Evolutionary conservation across 331 rosid species (phyloP).

Genomic region (Arachis monticola): DNA sequence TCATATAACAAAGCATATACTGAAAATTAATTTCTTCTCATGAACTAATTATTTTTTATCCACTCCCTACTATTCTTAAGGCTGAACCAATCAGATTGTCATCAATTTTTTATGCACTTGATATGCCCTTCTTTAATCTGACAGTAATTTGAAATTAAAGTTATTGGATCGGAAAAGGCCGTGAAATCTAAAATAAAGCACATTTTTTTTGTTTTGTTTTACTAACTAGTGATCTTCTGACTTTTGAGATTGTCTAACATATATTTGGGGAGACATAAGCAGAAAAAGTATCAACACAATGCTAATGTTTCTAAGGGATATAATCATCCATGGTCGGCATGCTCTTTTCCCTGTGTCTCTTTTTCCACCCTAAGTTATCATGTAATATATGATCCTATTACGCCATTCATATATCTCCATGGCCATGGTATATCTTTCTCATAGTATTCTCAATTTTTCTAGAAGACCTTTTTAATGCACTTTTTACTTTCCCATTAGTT

Average conservation of each 20-base stretch:
- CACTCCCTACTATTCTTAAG: constrained; percentile 34
- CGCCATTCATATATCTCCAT: constrained; percentile 28
- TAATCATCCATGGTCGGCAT: constrained; percentile 30
- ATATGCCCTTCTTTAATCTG: constrained; percentile 8
- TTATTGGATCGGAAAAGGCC: constrained; percentile 1
- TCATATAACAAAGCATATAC: constrained; percentile 9
- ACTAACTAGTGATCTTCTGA: constrained; percentile 30
- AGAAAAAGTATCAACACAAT: constrained; percentile 1
- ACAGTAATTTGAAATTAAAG: constrained; percentile 32
- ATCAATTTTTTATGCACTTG: constrained; percentile 15
- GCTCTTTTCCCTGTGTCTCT: background rate
- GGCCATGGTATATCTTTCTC: background rate
- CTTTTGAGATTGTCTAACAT: background rate
- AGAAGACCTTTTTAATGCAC: background rate
- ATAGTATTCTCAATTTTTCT: background rate
- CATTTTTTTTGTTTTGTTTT: background rate
- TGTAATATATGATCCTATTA: constrained; percentile 17
- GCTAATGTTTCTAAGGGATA: constrained; percentile 21
- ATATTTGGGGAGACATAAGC: constrained; percentile 36
- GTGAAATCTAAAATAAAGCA: constrained; percentile 21
- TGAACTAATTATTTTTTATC: constrained; percentile 37
- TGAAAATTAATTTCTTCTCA: constrained; percentile 18
- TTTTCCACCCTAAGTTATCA: background rate
- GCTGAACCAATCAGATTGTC: constrained; percentile 33
- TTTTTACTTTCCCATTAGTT: background rate